Evolutionary conservation across 371 early-diverging fungal genomes (phyloP).

Genomic region (Saksenaea oblongispora): DNA sequence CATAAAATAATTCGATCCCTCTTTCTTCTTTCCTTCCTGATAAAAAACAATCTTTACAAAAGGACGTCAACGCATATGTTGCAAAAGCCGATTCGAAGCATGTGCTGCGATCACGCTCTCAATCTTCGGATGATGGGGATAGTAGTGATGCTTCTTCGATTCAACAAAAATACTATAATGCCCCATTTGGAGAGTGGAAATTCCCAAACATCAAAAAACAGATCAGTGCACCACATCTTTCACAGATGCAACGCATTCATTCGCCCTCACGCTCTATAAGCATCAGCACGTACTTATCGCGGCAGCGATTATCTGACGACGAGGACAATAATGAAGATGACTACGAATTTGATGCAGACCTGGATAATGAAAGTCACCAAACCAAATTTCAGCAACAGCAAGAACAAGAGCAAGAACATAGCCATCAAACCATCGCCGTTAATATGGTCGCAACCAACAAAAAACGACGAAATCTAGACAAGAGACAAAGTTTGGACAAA

Average conservation of each 20-base stretch:
- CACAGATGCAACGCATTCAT: neutral
- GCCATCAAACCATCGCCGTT: constrained; percentile 8
- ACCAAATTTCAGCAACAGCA: constrained; percentile 13
- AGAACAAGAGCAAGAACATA: constrained; percentile 10
- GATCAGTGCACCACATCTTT: neutral
- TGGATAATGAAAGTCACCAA: neutral
- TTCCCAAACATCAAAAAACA: constrained; percentile 1
- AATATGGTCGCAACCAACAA: neutral
- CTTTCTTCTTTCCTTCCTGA: neutral
- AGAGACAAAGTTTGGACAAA: constrained; percentile 14
- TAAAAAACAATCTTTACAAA: neutral
- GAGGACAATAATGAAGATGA: constrained; percentile 10
- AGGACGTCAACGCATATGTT: constrained; percentile 50
- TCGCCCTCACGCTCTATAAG: constrained; percentile 5
- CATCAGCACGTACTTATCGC: constrained; percentile 17
- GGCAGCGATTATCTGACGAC: constrained; percentile 14
- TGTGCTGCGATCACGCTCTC: constrained; percentile 1
- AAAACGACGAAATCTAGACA: neutral
- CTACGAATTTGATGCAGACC: neutral
- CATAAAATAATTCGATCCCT: too few relatives aligned
- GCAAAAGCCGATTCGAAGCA: constrained; percentile 42
- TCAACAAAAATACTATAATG: constrained; percentile 21
- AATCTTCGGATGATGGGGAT: neutral
- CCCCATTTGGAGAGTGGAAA: constrained; percentile 9
- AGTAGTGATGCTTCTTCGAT: constrained; percentile 10